Percentiles rank a stretch among this genome's conserved stretches.
phyloP scores from a whole-genome alignment of 2,329 filamentous ascomycete species.

The Colletotrichum kahawae region DNA sequence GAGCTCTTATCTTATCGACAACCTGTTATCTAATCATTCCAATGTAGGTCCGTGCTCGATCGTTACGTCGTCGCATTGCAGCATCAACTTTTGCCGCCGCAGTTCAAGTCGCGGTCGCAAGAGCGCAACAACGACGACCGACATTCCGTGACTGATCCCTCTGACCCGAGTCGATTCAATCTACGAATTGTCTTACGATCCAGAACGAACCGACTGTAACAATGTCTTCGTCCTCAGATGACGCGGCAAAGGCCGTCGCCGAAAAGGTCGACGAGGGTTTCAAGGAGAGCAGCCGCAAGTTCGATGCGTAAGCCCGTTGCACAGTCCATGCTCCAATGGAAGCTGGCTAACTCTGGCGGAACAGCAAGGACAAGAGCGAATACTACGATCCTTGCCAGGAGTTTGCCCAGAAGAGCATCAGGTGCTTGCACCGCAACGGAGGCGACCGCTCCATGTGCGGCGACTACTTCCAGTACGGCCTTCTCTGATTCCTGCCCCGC shows the following conservation, averaged over 20 bases:
- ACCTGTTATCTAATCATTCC: neutral
- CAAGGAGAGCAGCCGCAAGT: slow-evolving; percentile 57
- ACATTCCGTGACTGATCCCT: neutral
- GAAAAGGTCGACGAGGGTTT: slow-evolving; percentile 8
- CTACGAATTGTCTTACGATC: neutral
- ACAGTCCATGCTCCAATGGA: neutral
- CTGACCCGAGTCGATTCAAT: neutral
- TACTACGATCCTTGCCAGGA: slow-evolving; percentile 97
- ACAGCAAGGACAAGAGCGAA: slow-evolving; percentile 85
- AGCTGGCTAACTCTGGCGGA: neutral
- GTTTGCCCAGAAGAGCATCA: slow-evolving; percentile 82
- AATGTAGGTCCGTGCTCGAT: neutral
- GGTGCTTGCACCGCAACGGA: slow-evolving; percentile 86
- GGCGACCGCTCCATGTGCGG: slow-evolving; percentile 88
- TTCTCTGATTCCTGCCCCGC: neutral
- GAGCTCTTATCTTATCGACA: slow-evolving; percentile 12
- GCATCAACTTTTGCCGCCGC: neutral
- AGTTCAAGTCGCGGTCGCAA: neutral
- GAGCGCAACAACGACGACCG: neutral
- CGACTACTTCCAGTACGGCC: slow-evolving; percentile 87
- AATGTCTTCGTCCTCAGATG: neutral
- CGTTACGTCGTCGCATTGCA: neutral
- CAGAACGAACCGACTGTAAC: neutral
- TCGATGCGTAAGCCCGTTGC: slow-evolving; percentile 58
- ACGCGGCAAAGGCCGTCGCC: neutral